Base-by-base conservation (phyloP, 768 basidiomycete species). In the Mycena sanguinolenta region DNA sequence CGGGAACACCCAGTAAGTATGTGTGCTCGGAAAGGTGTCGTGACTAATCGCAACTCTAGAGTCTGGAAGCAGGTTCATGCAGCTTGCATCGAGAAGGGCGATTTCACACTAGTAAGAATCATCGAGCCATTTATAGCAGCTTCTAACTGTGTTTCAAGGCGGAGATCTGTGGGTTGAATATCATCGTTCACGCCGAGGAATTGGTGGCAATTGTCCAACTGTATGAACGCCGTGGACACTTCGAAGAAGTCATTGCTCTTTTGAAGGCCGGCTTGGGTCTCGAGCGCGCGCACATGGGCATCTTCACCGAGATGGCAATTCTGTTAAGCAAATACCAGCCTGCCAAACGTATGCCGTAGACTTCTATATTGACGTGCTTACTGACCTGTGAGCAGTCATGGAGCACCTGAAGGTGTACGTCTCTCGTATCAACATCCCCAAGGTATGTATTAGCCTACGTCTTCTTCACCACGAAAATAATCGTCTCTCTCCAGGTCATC, bases 11-110 rank as follows among this genome's bases (percentile, higher is more conserved):
- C 97, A 99, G 95, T 95, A 73, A 76, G 92, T 84, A 16, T 36
- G 14, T 42, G n/a, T 52, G 6, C 30, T 67, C 58, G 49, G 3
- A 6, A 49, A 14, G 16, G 42, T 59, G 7, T 49, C 19, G 28
- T 50, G 46, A 54, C 58, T 70, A 36, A 61, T 77, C 53, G 76
- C 70, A 50, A 28, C 62, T 23, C 30, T 0, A 95, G 94, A 83
- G 98, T 99, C n/a, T 99, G 98, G 98, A 99, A 98, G 82, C 98
- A 99, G 80, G 98, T 99, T 59, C 97, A 99, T 74, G 94, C 96
- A 27, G 98, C 98, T 46, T 99, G 98, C 83, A 92, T 99, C 66
- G 97, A 98, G 84, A 99, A 99, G 86, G 84, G 88, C 63, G 98
- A 99, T 79, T 99, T 99, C 90, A 93, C 96, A 69, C 81, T 99